A percentile compares a stretch with the other conserved stretches of the same genome.
Evolutionary conservation across 2,329 filamentous ascomycete genomes (phyloP).

Genomic region (Sarocladium strictum): DNA sequence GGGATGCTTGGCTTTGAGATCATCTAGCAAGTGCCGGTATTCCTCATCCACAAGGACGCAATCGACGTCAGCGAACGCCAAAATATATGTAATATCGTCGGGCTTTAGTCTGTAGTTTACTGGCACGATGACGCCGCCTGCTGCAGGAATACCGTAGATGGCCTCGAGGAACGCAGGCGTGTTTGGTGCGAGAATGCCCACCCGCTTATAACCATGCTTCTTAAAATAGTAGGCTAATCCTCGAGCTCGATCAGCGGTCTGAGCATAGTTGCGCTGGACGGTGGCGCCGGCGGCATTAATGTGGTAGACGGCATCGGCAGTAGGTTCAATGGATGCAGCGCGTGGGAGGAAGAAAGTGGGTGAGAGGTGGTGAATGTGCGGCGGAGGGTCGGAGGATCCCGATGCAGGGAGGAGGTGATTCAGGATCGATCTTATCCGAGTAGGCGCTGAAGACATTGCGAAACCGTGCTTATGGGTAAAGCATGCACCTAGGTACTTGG

Average conservation of each 20-base stretch:
- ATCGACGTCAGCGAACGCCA: constrained; percentile 81
- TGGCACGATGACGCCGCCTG: constrained; percentile 70
- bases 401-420: constrained; percentile 42
- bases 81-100: constrained; percentile 86
- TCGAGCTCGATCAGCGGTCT: constrained; percentile 78
- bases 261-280: constrained; percentile 70
- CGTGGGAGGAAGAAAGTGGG: constrained; percentile 84
- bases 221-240: constrained; percentile 84
- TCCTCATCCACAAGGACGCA: constrained; percentile 82
- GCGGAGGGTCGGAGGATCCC: constrained; percentile 37
- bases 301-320: constrained; percentile 81
- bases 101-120: constrained; percentile 62
- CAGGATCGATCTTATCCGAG: constrained; percentile 53
- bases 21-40: constrained; percentile 63
- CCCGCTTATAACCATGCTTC: constrained; percentile 65
- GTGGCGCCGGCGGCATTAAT: constrained; percentile 70
- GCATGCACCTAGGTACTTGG: no score
- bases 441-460: constrained; percentile 58
- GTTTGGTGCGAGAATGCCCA: constrained; percentile 85
- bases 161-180: constrained; percentile 91
- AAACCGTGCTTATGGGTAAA: no score
- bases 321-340: constrained; percentile 80
- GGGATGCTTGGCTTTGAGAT: constrained; percentile 56
- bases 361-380: constrained; percentile 71
- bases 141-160: constrained; percentile 80